Evolutionary conservation across 202 grass and related monocot genomes (phyloP).

Genomic region (Bolboschoenoplectus hybrid): DNA sequence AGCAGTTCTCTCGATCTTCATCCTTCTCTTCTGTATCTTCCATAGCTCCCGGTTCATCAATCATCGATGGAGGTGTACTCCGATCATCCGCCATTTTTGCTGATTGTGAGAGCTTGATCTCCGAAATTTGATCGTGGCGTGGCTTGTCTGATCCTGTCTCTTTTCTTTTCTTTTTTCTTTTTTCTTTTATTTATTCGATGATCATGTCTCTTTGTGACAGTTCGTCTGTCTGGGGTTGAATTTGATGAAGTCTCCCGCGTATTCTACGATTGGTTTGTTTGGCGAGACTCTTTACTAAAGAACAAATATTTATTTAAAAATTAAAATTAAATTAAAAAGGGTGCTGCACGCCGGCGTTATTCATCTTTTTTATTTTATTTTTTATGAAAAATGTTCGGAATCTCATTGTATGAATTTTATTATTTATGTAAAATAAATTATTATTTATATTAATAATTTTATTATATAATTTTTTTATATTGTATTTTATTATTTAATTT

Average conservation of each 20-base stretch:
- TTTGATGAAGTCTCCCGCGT: slow-evolving; percentile 36
- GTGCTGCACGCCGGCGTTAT: neutral
- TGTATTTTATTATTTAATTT: too few relatives aligned
- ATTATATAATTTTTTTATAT: too few relatives aligned
- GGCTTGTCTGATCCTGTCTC: neutral
- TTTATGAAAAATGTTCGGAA: too few relatives aligned
- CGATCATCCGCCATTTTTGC: slow-evolving; percentile 32
- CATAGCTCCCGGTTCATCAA: slow-evolving; percentile 1
- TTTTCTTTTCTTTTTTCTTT: neutral
- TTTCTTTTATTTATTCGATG: too few relatives aligned
- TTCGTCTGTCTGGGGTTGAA: slow-evolving; percentile 22
- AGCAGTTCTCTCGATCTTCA: neutral
- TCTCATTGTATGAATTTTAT: too few relatives aligned
- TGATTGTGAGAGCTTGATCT: slow-evolving; percentile 4
- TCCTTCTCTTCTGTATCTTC: slow-evolving; percentile 7
- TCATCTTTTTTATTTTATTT: neutral
- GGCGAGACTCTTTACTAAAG: neutral
- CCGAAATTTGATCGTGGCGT: slow-evolving; percentile 22
- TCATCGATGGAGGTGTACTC: neutral
- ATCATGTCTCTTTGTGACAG: neutral
- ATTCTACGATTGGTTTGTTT: slow-evolving; percentile 15
- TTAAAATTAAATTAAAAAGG: too few relatives aligned
- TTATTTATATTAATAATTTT: too few relatives aligned
- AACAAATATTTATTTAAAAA: slow-evolving; percentile 13
- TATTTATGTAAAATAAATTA: too few relatives aligned